Evolutionary conservation across 352 stramenopile genomes (phyloP).

Genomic region (Albugo laibachii): DNA sequence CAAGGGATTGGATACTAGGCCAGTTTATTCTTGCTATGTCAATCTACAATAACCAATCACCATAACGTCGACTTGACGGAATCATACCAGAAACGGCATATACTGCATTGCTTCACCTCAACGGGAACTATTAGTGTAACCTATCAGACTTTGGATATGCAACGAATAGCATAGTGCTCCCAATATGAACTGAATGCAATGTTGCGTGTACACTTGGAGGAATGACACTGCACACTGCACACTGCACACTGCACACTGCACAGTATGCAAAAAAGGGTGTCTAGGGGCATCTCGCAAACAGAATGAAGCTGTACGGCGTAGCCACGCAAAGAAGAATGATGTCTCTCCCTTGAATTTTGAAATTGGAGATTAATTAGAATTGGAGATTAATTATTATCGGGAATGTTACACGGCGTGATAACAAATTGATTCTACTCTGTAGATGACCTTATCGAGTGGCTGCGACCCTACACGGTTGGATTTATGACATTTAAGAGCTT

Average conservation of each 20-base stretch:
- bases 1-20: background rate
- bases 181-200: constrained; percentile 1
- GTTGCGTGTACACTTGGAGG: no score
- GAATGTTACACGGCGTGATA: background rate
- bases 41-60: constrained; percentile 2
- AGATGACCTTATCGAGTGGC: background rate
- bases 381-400: no score
- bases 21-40: constrained; percentile 1
- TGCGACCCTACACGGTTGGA: background rate
- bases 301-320: background rate
- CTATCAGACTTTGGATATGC: background rate
- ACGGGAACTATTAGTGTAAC: background rate
- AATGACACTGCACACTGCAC: no score
- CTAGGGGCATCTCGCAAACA: background rate
- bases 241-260: background rate
- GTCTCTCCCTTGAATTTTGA: constrained; percentile 1
- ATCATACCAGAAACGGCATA: constrained; percentile 11
- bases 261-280: constrained; percentile 4
- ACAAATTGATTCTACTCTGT: constrained; percentile 1
- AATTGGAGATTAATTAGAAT: constrained; percentile 1
- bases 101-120: constrained; percentile 2
- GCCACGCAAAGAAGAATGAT: background rate
- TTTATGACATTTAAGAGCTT: constrained; percentile 2
- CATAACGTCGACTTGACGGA: constrained; percentile 6
- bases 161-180: background rate